Base-by-base conservation (phyloP, 1,284 basidiomycete species). In the Puccinia novopanici region DNA sequence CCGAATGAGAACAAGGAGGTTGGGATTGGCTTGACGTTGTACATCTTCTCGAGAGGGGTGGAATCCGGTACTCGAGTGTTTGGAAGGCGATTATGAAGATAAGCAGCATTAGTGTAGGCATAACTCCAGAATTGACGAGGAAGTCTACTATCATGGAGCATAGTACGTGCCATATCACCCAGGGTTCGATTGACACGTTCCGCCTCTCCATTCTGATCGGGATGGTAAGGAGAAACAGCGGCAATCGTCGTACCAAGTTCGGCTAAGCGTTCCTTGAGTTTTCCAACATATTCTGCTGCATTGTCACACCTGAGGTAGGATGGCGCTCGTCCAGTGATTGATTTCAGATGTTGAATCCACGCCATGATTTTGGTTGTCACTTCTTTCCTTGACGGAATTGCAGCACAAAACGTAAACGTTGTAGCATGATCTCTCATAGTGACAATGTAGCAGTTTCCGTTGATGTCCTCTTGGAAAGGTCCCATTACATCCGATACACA, bases 131-230 rank as follows among this genome's bases (percentile, higher is more conserved):
- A 73, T 1, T 40, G 0, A 0, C 22, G 10, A 0, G 71, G 71
- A 2, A 73, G 71, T 19, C 45, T 6, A 19, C 50, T 54, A 5
- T 2, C 5, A 24, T 73, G 71, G 3, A 73, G n/a, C 71, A 73
- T 54, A 3, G 71, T 54, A 1, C 50, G 24, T 10, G 50, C 71
- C 71, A 73, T 73, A 13, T 73, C 71, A 0, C 71, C 54, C 1
- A 73, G 17, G 0, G 54, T 73, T 0, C 50, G 24, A 13, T 73
- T 73, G 13, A 55, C 50, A 2, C 71, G 2, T 55, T 73, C 50
- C 0, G 71, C 71, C 19, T 54, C 71, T 0, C 71, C 71, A 37
- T 73, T 73, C 50, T 73, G 71, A 12, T 73, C 27, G 4, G 71
- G 71, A 9, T 48, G 24, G 50, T 73, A 73, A 0, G 71, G 71